phyloP scores from a whole-genome alignment of 441 rosid species.

The Euphorbia celastroides region DNA sequence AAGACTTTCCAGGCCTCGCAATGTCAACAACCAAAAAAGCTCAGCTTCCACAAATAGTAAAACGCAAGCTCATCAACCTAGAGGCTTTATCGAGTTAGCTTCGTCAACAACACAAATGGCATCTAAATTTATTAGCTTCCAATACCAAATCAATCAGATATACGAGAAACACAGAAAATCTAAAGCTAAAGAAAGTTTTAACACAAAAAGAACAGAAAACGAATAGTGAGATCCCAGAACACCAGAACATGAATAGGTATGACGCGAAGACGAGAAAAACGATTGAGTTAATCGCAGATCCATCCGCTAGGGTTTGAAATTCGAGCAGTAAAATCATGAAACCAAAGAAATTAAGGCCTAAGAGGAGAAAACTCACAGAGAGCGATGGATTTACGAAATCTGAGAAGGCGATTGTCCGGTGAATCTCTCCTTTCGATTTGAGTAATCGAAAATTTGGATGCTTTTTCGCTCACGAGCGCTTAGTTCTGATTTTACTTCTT shows the following conservation, averaged over 20 bases:
- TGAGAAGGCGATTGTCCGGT: neutral
- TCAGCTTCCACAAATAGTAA: neutral
- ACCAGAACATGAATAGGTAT: neutral
- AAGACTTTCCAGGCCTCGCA: neutral
- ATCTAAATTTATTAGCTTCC: neutral
- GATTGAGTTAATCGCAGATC: neutral
- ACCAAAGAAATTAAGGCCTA: neutral
- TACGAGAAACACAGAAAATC: neutral
- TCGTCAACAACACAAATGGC: neutral
- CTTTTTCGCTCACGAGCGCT: neutral
- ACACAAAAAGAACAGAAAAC: neutral
- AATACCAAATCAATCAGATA: neutral
- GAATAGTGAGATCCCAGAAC: neutral
- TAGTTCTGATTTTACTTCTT: neutral
- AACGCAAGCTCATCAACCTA: neutral
- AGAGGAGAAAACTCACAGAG: neutral
- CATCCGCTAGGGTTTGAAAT: neutral
- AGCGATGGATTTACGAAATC: neutral
- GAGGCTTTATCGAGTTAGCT: neutral
- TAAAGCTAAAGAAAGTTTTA: neutral
- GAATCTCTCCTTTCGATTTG: neutral
- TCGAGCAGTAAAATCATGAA: neutral
- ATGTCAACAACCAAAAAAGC: neutral
- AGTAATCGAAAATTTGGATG: neutral
- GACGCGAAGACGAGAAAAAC: no score